These are phyloP conservation scores for Cyclotella sp. DNA, from an alignment of 108 stramenopile genomes.

Conservation along the genomic window DNA sequence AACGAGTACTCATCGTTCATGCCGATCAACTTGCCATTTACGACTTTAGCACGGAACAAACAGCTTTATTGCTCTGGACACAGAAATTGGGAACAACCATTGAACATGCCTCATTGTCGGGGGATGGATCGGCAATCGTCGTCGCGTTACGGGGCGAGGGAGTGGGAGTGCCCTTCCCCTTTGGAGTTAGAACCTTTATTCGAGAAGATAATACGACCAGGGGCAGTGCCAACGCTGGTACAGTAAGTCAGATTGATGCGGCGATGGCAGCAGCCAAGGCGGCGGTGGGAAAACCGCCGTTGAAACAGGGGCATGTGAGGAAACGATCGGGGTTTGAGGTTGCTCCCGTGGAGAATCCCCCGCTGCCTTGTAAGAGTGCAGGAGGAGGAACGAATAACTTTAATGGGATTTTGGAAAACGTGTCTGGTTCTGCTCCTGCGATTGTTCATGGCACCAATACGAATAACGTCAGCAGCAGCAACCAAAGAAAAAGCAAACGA, in stretches of 20 bases:
- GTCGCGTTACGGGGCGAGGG: constrained; percentile 60
- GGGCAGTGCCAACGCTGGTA: neutral
- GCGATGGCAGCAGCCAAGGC: neutral
- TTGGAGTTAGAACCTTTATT: constrained; percentile 71
- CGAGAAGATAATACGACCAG: constrained; percentile 65
- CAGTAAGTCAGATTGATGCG: neutral
- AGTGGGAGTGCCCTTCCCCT: constrained; percentile 55
- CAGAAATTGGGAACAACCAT: constrained; percentile 58
- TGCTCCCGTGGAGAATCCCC: constrained; percentile 21
- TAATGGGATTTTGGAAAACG: constrained; percentile 28
- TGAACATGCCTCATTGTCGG: constrained; percentile 65
- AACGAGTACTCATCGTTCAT: neutral
- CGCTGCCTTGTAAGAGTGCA: constrained; percentile 12
- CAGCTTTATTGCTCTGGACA: constrained; percentile 76
- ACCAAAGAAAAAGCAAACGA: neutral
- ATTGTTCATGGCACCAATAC: neutral
- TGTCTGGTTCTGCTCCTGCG: constrained; percentile 6
- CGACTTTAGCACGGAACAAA: neutral
- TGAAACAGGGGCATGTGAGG: neutral
- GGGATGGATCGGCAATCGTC: constrained; percentile 79
- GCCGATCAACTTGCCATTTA: neutral
- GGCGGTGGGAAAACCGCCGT: neutral
- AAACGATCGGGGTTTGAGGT: constrained; percentile 1
- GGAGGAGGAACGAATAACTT: constrained; percentile 11
- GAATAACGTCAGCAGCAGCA: neutral